phyloP scores from a whole-genome alignment of 78 protist species.

The Pirum gemmata region DNA sequence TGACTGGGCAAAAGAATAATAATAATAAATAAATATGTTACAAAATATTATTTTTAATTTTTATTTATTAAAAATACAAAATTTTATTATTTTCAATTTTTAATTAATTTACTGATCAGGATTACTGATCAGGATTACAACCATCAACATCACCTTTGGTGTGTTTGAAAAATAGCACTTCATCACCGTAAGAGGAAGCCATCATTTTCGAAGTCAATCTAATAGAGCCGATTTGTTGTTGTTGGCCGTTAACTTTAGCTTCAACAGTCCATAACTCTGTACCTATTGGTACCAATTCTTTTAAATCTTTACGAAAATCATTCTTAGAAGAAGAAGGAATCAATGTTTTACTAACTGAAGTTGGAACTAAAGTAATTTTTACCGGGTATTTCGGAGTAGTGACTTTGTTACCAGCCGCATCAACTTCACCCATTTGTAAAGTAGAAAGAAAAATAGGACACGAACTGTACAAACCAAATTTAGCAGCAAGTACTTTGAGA shows the following conservation, averaged over 20 bases:
- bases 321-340: neutral
- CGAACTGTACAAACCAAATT: neutral
- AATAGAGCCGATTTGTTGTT: neutral
- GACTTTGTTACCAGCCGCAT: neutral
- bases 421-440: neutral
- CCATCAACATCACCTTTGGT: neutral
- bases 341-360: neutral
- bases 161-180: neutral
- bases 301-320: neutral
- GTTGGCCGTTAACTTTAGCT: neutral
- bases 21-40: no score
- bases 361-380: neutral
- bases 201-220: neutral
- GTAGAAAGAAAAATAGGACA: neutral
- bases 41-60: no score
- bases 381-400: neutral
- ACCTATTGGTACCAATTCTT: neutral
- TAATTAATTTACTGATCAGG: no score
- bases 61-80: no score
- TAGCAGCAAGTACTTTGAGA: neutral
- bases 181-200: neutral
- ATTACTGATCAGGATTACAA: no score
- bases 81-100: no score
- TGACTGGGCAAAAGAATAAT: no score
- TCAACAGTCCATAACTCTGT: neutral